phyloP scores from a whole-genome alignment of 78 protist species.

The Andalucia godoyi region DNA sequence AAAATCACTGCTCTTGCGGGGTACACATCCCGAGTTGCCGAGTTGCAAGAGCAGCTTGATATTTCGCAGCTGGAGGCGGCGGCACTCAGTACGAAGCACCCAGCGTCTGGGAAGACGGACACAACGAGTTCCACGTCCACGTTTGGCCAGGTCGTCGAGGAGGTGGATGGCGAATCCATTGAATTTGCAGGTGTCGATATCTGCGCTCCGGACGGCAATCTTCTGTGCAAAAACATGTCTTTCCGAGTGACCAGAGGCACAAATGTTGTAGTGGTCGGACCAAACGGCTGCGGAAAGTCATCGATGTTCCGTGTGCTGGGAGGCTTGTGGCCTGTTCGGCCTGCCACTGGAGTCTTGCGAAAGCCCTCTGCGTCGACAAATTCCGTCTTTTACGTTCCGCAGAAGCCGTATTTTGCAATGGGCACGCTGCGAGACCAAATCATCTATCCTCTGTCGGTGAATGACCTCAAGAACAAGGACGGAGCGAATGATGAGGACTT shows the following conservation, averaged over 20 bases:
- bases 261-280: constrained; percentile 30
- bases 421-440: constrained; percentile 75
- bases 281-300: constrained; percentile 62
- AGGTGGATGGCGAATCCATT: too few species aligned
- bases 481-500: constrained; percentile 60
- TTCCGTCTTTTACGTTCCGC: constrained; percentile 48
- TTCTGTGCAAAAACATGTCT: not conserved
- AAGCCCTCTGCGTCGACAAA: constrained; percentile 1
- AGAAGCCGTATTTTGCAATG: constrained; percentile 65
- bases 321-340: constrained; percentile 62
- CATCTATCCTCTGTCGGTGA: constrained; percentile 45
- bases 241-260: not conserved
- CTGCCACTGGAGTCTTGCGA: not conserved
- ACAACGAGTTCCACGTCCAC: too few species aligned
- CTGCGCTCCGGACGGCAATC: not conserved
- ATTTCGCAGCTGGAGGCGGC: too few species aligned
- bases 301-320: constrained; percentile 53
- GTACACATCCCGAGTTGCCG: not conserved
- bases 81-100: too few species aligned
- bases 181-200: not conserved
- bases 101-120: too few species aligned
- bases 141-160: not conserved
- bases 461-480: constrained; percentile 26
- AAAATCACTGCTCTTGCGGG: constrained; percentile 50
- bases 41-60: too few species aligned